Percentiles rank a stretch among this genome's conserved stretches.
phyloP scores from a whole-genome alignment of 164 flowering plant species.

The Stephania yunnanensis region DNA sequence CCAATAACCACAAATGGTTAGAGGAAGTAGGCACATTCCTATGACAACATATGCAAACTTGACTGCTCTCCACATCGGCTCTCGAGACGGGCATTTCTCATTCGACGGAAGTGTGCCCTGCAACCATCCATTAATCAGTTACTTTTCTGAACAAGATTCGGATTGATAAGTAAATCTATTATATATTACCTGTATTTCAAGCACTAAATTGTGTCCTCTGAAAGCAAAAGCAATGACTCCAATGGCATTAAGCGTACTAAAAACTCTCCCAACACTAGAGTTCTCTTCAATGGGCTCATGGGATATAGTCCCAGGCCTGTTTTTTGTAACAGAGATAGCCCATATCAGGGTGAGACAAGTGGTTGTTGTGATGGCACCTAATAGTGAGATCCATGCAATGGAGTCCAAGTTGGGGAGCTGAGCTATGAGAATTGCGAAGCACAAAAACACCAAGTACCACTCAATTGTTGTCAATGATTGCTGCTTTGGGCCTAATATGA shows the following conservation, averaged over 20 bases:
- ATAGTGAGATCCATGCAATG: constrained; percentile 52
- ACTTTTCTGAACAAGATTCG: not conserved
- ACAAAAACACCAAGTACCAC: constrained; percentile 66
- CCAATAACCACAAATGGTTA: constrained; percentile 79
- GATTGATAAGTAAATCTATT: not conserved
- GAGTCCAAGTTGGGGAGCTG: constrained; percentile 76
- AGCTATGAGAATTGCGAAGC: constrained; percentile 40
- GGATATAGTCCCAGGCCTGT: constrained; percentile 28
- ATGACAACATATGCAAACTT: constrained; percentile 45
- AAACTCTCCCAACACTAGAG: constrained; percentile 20
- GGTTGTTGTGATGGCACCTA: constrained; percentile 56
- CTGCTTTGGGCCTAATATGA: constrained; percentile 36
- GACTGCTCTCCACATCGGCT: constrained; percentile 80
- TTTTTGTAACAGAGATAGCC: constrained; percentile 37
- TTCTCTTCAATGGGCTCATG: constrained; percentile 24
- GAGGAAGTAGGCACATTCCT: constrained; percentile 62
- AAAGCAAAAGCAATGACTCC: constrained; percentile 76
- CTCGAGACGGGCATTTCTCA: constrained; percentile 48
- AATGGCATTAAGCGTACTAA: constrained; percentile 49
- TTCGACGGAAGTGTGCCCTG: constrained; percentile 82
- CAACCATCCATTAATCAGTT: constrained; percentile 6
- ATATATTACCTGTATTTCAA: constrained; percentile 60
- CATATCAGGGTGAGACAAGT: constrained; percentile 54
- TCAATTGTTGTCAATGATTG: constrained; percentile 42
- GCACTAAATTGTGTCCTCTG: constrained; percentile 76